Evolutionary conservation across 257 asterid genomes (phyloP).

Genomic region (Plantago major): DNA sequence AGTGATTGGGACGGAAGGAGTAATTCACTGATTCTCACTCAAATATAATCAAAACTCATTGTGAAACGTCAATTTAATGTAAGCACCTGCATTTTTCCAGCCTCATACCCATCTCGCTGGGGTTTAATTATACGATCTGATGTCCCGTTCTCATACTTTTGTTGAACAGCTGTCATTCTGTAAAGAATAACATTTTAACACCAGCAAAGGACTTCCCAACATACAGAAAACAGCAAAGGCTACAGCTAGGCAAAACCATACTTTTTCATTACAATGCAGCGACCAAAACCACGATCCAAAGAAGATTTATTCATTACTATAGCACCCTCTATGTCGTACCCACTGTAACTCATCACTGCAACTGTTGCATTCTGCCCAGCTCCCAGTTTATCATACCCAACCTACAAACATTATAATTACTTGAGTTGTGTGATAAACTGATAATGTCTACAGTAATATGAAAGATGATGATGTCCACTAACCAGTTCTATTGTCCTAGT

Average conservation of each 20-base stretch:
- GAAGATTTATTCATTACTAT: conserved; percentile 97
- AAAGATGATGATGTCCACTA: conserved; percentile 26
- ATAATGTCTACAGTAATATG: background rate
- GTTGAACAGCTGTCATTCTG: conserved; percentile 56
- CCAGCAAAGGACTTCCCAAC: no score
- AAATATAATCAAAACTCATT: conserved; percentile 5
- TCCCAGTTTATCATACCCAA: conserved; percentile 79
- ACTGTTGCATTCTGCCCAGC: conserved; percentile 98
- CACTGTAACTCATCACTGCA: conserved; percentile 98
- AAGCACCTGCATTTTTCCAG: conserved; percentile 67
- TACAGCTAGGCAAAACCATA: conserved; percentile 22
- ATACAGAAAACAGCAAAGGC: background rate
- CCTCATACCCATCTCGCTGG: conserved; percentile 45
- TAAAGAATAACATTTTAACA: conserved; percentile 19
- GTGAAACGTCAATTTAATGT: conserved; percentile 7
- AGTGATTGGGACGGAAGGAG: no score
- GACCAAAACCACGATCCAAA: conserved; percentile 98
- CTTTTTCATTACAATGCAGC: conserved; percentile 89
- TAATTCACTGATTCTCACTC: conserved; percentile 5
- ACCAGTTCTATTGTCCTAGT: conserved; percentile 95
- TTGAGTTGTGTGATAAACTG: conserved; percentile 2
- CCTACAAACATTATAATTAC: conserved; percentile 36
- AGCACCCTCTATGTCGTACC: conserved; percentile 97
- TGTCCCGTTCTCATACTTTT: conserved; percentile 54
- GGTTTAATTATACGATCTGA: conserved; percentile 67